Percentiles rank a stretch among this genome's conserved stretches.
These are phyloP conservation scores for Psilocybe subaeruginosa DNA, from an alignment of 768 basidiomycete genomes.

Conservation along the genomic window DNA sequence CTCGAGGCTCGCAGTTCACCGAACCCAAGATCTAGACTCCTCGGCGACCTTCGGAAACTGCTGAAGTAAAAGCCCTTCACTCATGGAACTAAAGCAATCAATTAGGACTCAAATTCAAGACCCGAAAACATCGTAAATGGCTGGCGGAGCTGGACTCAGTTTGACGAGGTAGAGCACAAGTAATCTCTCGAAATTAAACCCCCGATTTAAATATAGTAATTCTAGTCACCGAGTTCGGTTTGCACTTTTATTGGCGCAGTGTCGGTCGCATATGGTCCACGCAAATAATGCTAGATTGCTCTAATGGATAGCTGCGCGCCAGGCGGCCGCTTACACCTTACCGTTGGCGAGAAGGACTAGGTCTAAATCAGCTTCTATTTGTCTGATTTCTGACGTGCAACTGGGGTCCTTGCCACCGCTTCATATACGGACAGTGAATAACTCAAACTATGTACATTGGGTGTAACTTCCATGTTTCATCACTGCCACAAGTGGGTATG, in stretches of 20 bases:
- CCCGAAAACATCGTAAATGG: neutral
- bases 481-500: too few relatives aligned
- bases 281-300: neutral
- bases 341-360: too few relatives aligned
- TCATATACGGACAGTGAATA: too few relatives aligned
- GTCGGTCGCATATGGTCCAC: neutral
- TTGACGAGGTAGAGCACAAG: too few relatives aligned
- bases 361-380: too few relatives aligned
- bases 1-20: neutral
- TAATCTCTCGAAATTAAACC: neutral
- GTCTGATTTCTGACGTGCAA: too few relatives aligned
- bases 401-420: too few relatives aligned
- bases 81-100: neutral
- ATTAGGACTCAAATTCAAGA: neutral
- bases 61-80: neutral
- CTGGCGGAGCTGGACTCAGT: too few relatives aligned
- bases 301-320: neutral
- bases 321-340: neutral
- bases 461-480: too few relatives aligned
- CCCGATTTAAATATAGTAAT: neutral
- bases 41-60: neutral
- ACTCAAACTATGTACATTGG: too few relatives aligned
- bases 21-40: neutral
- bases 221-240: neutral
- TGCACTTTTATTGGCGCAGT: neutral